A percentile compares a stretch with the other conserved stretches of the same genome.
Evolutionary conservation across 192 early-diverging fungal species (phyloP).

Genomic region (Spizellomyces punctatus): DNA sequence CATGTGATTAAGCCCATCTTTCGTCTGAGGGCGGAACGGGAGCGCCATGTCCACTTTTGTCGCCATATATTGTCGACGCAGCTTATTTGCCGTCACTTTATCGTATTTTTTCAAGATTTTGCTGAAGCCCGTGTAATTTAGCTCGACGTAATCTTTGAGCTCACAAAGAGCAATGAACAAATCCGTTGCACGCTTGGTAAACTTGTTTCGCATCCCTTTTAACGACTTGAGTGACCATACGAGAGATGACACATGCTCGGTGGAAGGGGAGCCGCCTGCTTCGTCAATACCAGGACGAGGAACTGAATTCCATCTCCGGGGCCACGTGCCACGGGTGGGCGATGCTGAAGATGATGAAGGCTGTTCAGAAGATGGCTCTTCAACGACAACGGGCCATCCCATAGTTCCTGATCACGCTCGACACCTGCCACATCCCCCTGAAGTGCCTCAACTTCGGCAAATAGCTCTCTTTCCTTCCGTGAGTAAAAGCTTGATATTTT

Average conservation of each 20-base stretch:
- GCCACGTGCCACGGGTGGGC: conserved; percentile 10
- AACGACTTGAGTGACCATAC: conserved; percentile 40
- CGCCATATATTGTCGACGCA: conserved; percentile 73
- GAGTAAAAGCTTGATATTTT: conserved; percentile 84
- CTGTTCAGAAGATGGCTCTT: background rate
- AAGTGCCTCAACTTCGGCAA: conserved; percentile 66
- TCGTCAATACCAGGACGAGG: conserved; percentile 30
- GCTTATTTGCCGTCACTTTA: conserved; percentile 80
- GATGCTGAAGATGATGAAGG: background rate
- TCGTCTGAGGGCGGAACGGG: conserved; percentile 70
- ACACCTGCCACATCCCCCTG: conserved; percentile 52
- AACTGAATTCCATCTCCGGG: conserved; percentile 25
- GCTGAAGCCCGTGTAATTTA: conserved; percentile 90
- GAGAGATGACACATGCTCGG: background rate
- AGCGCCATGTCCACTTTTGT: conserved; percentile 62
- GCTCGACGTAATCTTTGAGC: conserved; percentile 82
- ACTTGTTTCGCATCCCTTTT: conserved; percentile 38
- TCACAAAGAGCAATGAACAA: conserved; percentile 84
- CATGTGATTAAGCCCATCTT: conserved; percentile 59
- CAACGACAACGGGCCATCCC: background rate
- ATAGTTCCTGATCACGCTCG: conserved; percentile 16
- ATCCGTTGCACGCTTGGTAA: conserved; percentile 61
- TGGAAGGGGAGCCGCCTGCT: conserved; percentile 24
- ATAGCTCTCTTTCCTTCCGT: conserved; percentile 80
- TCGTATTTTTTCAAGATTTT: conserved; percentile 98